phyloP scores from a whole-genome alignment of 352 stramenopile genomes.

The Plasmopara halstedii region DNA sequence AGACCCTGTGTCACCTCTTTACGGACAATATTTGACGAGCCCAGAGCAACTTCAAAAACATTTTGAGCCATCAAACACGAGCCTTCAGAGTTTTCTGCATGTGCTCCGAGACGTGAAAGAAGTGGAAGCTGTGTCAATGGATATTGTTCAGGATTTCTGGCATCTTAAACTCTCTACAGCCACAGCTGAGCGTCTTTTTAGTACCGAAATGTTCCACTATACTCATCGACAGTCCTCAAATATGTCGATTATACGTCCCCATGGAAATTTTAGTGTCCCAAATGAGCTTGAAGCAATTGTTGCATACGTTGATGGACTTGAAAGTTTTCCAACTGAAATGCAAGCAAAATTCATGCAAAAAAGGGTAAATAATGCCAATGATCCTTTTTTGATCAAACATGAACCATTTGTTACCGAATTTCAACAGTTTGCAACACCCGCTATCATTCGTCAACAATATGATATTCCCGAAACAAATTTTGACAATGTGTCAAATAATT shows the following conservation, averaged over 20 bases:
- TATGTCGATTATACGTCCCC: conserved; percentile 39
- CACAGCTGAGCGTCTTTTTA: conserved; percentile 43
- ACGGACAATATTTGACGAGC: conserved; percentile 38
- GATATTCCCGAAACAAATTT: conserved; percentile 29
- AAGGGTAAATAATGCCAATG: conserved; percentile 13
- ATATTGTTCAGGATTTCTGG: conserved; percentile 38
- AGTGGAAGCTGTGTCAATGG: conserved; percentile 4
- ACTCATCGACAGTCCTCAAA: conserved; percentile 14
- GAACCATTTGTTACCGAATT: conserved; percentile 11
- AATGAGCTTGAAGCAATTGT: conserved; percentile 29
- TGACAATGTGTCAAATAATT: conserved; percentile 1
- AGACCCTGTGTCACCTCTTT: conserved; percentile 38
- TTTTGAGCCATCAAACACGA: conserved; percentile 24
- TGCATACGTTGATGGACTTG: conserved; percentile 56
- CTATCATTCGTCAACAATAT: conserved; percentile 50
- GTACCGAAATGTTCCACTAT: conserved; percentile 48
- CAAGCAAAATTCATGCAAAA: conserved; percentile 42
- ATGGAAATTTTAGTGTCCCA: conserved; percentile 31
- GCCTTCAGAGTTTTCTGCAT: conserved; percentile 9
- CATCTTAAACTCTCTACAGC: conserved; percentile 29
- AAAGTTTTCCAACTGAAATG: conserved; percentile 63
- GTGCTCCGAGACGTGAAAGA: conserved; percentile 7
- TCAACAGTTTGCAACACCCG: conserved; percentile 23
- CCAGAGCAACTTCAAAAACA: conserved; percentile 29
- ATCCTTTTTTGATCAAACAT: conserved; percentile 30